phyloP scores from a whole-genome alignment of 306 rosid species.

The Trichosanthes truncata region DNA sequence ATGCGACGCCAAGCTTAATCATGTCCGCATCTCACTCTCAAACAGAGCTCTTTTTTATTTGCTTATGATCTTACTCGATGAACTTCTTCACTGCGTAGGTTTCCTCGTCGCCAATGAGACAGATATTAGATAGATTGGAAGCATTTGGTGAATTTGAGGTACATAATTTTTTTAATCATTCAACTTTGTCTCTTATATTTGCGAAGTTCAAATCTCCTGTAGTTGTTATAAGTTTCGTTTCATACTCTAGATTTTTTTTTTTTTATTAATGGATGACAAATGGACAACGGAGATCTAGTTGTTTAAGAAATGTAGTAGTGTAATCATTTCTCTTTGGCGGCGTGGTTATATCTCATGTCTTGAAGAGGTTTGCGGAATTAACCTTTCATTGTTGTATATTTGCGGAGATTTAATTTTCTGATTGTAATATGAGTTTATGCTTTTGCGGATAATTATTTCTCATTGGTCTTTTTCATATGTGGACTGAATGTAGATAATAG shows the following conservation, averaged over 20 bases:
- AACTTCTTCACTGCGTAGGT: slow-evolving; percentile 36
- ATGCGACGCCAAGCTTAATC: slow-evolving; percentile 58
- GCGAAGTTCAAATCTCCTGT: not conserved
- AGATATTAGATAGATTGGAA: slow-evolving; percentile 75
- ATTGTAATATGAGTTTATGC: not conserved
- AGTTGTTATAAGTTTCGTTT: slow-evolving; percentile 11
- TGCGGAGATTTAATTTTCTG: not conserved
- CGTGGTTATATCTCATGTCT: not conserved
- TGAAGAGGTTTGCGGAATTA: not conserved
- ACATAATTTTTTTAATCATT: not conserved
- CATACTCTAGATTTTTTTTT: not conserved
- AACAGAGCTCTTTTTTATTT: slow-evolving; percentile 3
- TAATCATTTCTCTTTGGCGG: not conserved
- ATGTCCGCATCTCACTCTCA: slow-evolving; percentile 11
- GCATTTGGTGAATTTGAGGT: slow-evolving; percentile 98
- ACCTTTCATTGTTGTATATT: not conserved
- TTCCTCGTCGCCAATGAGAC: slow-evolving; percentile 82
- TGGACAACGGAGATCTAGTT: not conserved
- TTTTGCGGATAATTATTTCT: slow-evolving; percentile 6
- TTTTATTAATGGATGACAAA: not conserved
- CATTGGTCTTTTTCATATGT: slow-evolving; percentile 10
- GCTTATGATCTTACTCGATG: slow-evolving; percentile 12
- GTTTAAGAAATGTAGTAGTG: not conserved
- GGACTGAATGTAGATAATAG: slow-evolving; percentile 37
- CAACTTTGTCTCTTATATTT: not conserved